A percentile compares a stretch with the other conserved stretches of the same genome.
These are phyloP conservation scores for Melastoma malabathricum DNA, from an alignment of 345 rosid species.

Conservation along the genomic window DNA sequence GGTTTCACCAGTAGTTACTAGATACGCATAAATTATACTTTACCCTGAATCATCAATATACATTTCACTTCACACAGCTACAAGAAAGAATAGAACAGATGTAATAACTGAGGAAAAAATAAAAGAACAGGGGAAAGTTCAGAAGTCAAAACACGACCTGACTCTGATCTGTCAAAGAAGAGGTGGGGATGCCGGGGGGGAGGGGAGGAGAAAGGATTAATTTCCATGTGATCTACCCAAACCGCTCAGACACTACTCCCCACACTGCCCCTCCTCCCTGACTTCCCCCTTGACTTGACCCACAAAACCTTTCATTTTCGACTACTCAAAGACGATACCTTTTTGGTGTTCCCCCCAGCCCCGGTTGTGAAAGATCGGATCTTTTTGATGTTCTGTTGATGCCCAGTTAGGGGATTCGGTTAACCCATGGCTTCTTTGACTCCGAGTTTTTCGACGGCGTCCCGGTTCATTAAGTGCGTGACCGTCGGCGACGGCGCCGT, in stretches of 20 bases:
- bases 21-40: not conserved
- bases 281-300: slow-evolving; percentile 4
- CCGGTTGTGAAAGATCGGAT: not conserved
- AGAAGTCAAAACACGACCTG: not conserved
- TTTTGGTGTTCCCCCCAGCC: not conserved
- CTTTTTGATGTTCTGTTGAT: not conserved
- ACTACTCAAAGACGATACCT: not conserved
- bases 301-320: slow-evolving; percentile 1
- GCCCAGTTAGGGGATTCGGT: not conserved
- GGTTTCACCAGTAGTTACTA: not conserved
- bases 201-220: slow-evolving; percentile 26
- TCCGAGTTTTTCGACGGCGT: slow-evolving; percentile 30
- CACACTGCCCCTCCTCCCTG: slow-evolving; percentile 18
- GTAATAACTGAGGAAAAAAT: slow-evolving; percentile 25
- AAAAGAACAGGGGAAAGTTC: slow-evolving; percentile 4
- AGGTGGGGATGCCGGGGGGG: slow-evolving; percentile 8
- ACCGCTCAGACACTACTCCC: not conserved
- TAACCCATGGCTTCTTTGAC: not conserved
- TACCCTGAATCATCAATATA: not conserved
- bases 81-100: slow-evolving; percentile 14
- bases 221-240: slow-evolving; percentile 35
- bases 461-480: slow-evolving; percentile 72
- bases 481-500: slow-evolving; percentile 86
- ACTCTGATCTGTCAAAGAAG: not conserved
- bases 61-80: not conserved